Evolutionary conservation across 805 yeast species (phyloP).

Genomic region (Candida xiaguanensis): DNA sequence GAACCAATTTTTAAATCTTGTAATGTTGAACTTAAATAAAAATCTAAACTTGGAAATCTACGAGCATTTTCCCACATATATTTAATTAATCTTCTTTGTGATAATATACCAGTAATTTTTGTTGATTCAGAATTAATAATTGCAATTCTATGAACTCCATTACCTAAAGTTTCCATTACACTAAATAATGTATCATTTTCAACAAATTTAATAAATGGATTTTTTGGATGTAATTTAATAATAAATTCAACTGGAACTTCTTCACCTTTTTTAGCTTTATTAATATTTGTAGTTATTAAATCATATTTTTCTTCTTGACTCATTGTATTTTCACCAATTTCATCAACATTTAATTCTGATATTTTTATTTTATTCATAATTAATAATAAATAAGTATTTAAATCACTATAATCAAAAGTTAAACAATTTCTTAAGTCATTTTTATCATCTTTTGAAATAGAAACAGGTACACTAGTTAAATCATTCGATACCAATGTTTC

Average conservation of each 20-base stretch:
- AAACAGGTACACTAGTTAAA: slow-evolving; percentile 83
- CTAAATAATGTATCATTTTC: slow-evolving; percentile 64
- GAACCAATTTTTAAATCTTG: slow-evolving; percentile 76
- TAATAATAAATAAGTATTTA: slow-evolving; percentile 79
- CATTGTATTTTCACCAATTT: slow-evolving; percentile 24
- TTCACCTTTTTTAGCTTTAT: slow-evolving; percentile 77
- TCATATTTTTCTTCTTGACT: slow-evolving; percentile 27
- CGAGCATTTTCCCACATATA: slow-evolving; percentile 93
- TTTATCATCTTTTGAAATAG: slow-evolving; percentile 37
- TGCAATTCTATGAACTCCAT: slow-evolving; percentile 93
- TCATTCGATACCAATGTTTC: slow-evolving; percentile 68
- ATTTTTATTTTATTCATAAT: slow-evolving; percentile 67
- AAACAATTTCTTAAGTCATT: slow-evolving; percentile 61
- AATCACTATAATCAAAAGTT: slow-evolving; percentile 88
- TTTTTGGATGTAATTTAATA: slow-evolving; percentile 78
- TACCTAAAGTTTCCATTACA: slow-evolving; percentile 85
- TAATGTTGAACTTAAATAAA: slow-evolving; percentile 62
- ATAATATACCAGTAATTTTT: slow-evolving; percentile 74
- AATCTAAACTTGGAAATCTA: slow-evolving; percentile 76
- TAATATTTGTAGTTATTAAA: slow-evolving; percentile 39
- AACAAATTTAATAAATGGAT: slow-evolving; percentile 77
- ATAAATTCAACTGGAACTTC: slow-evolving; percentile 91
- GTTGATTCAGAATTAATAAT: slow-evolving; percentile 54
- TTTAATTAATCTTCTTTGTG: slow-evolving; percentile 83
- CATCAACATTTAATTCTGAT: slow-evolving; percentile 31